These are phyloP conservation scores for Populus nigra DNA, from an alignment of 345 rosid species.

Conservation along the genomic window DNA sequence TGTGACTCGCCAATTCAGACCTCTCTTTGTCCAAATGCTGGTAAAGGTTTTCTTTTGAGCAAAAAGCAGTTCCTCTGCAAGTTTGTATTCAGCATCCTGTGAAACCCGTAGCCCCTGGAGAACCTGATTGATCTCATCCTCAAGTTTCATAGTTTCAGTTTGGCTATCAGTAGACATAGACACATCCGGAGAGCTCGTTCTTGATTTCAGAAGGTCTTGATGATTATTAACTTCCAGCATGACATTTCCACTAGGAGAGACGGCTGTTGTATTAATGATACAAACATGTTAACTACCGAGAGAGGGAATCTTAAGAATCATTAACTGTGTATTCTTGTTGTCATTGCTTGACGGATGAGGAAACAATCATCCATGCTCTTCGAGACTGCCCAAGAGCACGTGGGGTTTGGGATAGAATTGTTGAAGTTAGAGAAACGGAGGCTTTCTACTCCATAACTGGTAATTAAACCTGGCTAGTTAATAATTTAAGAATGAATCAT, in stretches of 20 bases:
- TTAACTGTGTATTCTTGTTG: no score
- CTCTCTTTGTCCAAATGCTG: conserved; percentile 66
- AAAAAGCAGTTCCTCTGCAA: conserved; percentile 59
- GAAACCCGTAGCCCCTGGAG: conserved; percentile 54
- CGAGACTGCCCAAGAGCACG: no score
- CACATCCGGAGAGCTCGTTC: conserved; percentile 15
- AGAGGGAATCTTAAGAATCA: neutral
- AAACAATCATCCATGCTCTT: no score
- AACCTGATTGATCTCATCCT: conserved; percentile 55
- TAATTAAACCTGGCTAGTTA: no score
- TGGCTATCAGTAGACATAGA: conserved; percentile 40
- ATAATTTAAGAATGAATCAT: no score
- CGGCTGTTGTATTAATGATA: conserved; percentile 26
- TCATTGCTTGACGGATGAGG: no score
- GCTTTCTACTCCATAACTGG: no score
- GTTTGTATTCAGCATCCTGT: conserved; percentile 58
- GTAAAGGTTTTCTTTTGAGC: conserved; percentile 64
- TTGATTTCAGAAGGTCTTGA: conserved; percentile 31
- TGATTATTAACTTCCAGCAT: conserved; percentile 22
- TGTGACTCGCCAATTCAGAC: conserved; percentile 35
- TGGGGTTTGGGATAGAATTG: no score
- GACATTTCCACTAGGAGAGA: conserved; percentile 33
- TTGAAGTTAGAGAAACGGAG: no score
- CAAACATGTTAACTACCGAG: neutral
- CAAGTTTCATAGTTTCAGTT: conserved; percentile 53